Evolutionary conservation across 1,139 yeast species (phyloP), one percentile per base, ranked within the genome.

Genomic region (Debaryomyces udenii): DNA sequence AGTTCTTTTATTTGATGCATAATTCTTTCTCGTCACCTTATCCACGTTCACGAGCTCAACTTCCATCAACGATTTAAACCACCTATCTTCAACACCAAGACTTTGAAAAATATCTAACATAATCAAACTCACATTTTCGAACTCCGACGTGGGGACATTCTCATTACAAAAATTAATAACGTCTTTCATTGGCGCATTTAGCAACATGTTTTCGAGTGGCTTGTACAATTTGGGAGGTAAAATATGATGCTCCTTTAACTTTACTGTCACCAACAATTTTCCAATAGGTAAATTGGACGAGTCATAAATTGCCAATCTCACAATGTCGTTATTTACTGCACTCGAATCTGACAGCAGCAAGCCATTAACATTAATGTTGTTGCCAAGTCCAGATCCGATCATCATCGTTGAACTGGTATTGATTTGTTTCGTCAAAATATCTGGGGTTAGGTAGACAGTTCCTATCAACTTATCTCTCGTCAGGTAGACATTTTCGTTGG

Each of bases 51-150:
- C 63, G 35, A 85, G 66, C 54, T 89, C 96, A 14, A 67, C 71
- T 35, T 82, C 83, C 65, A 87, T 81, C 43, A 89, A 64, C 1
- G 81, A 74, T 44, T 76, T 74, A 48, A 89, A 81, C 89, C 91
- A 88, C 17, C 74, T 77, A 38, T 78, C 78, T 54, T 83, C 91
- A 31, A 71, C 72, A 2, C 79, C 78, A 33, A 85, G 62, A 33
- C 83, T 70, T 56, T 83, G 90, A 54, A 81, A 84, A 16, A 83
- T 74, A 57, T 85, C 89, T 42, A 85, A 57, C 47, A 83, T 64
- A 36, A 82, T 74, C 33, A 68, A 61, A 42, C 88, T 73, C 27
- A 73, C 71, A 33, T 70, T 68, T 48, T 81, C 87, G 44, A 83
- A 66, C 35, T 78, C 81, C 2, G 73, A 64, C 0, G 78, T 61